Evolutionary conservation across 306 rosid species (phyloP).

Genomic region (Luffa acutangula): DNA sequence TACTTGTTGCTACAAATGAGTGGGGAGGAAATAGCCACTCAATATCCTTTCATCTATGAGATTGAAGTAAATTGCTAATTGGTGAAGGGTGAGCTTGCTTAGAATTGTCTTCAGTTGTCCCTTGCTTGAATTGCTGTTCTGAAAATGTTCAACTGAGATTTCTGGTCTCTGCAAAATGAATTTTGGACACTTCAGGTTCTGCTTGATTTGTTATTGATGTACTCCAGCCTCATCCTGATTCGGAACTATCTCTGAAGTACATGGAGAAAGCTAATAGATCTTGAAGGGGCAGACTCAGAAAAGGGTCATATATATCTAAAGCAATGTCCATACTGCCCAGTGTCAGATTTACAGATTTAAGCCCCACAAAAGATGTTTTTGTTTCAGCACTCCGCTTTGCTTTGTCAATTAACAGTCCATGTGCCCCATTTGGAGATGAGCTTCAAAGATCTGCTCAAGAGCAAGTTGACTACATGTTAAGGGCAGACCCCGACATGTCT

Average conservation of each 20-base stretch:
- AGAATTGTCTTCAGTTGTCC: background rate
- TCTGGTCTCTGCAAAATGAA: background rate
- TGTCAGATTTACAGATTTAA: conserved; percentile 31
- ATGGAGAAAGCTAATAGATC: background rate
- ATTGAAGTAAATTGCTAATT: background rate
- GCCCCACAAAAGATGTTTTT: conserved; percentile 60
- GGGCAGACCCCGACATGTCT: conserved; percentile 47
- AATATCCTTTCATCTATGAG: background rate
- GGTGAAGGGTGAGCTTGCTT: background rate
- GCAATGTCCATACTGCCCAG: conserved; percentile 13
- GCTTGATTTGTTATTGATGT: background rate
- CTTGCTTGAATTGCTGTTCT: background rate
- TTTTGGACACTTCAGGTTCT: background rate
- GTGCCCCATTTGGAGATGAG: conserved; percentile 70
- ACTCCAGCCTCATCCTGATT: background rate
- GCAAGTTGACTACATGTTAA: conserved; percentile 90
- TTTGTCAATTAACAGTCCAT: conserved; percentile 49
- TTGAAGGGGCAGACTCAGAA: background rate
- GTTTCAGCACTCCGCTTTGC: conserved; percentile 79
- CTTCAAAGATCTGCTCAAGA: conserved; percentile 82
- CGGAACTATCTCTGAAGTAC: background rate
- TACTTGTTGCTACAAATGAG: background rate
- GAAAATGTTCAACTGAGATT: background rate
- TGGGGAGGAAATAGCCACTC: background rate
- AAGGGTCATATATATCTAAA: background rate